Evolutionary conservation across 768 basidiomycete species (phyloP).

Genomic region (Suillus subalutaceus): DNA sequence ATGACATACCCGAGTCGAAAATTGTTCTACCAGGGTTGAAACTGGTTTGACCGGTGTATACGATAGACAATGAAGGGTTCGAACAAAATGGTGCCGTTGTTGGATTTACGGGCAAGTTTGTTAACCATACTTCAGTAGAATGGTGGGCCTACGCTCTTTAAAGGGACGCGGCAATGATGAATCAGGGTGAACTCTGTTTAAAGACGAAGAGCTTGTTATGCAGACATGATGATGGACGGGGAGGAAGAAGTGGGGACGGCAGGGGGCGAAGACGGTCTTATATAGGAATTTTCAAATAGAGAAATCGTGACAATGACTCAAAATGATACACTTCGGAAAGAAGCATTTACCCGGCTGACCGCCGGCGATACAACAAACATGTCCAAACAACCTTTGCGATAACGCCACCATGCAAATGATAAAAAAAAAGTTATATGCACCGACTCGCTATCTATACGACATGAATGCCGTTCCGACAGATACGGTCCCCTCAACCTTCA

Average conservation of each 20-base stretch:
- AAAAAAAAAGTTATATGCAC: constrained; percentile 15
- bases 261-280: constrained; percentile 37
- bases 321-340: constrained; percentile 30
- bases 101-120: constrained; percentile 77
- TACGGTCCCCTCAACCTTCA: constrained; percentile 53
- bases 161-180: constrained; percentile 26
- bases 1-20: constrained; percentile 23
- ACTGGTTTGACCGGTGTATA: constrained; percentile 61
- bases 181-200: constrained; percentile 10
- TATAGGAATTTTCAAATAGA: constrained; percentile 45
- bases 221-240: constrained; percentile 43
- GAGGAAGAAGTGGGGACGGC: constrained; percentile 20
- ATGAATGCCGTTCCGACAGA: neutral
- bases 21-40: constrained; percentile 25
- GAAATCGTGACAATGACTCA: constrained; percentile 37
- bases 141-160: constrained; percentile 30
- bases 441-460: constrained; percentile 11
- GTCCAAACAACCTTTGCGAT: constrained; percentile 24
- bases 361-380: constrained; percentile 22
- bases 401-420: constrained; percentile 20
- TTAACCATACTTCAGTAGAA: constrained; percentile 70
- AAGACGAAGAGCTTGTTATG: constrained; percentile 30
- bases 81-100: constrained; percentile 86
- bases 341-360: constrained; percentile 27
- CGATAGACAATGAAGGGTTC: constrained; percentile 88